phyloP scores from a whole-genome alignment of 768 basidiomycete genomes.

The Auriscalpium orientale region DNA sequence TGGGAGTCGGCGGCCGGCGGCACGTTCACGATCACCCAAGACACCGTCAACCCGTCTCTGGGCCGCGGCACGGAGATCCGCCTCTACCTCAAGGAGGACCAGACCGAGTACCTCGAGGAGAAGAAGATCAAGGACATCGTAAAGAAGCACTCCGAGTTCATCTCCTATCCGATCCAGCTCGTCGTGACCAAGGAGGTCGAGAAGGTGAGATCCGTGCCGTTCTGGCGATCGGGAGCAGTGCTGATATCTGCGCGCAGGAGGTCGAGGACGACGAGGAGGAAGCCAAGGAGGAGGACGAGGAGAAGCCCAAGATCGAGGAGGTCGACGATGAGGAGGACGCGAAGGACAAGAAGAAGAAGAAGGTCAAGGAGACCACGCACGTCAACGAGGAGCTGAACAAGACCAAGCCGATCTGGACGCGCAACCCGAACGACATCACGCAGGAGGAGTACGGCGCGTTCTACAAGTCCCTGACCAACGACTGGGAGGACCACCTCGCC shows the following conservation, averaged over 20 bases:
- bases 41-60: constrained; percentile 82
- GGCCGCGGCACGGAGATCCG: constrained; percentile 92
- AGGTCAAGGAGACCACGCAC: constrained; percentile 79
- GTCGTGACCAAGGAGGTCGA: constrained; percentile 99
- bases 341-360: constrained; percentile 86
- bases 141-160: constrained; percentile 99
- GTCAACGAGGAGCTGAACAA: constrained; percentile 99
- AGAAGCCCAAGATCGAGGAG: constrained; percentile 66
- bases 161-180: constrained; percentile 98
- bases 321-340: constrained; percentile 69
- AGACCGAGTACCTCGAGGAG: constrained; percentile 98
- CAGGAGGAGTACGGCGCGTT: constrained; percentile 90
- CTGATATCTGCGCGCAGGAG: constrained; percentile 43
- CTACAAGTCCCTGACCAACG: constrained; percentile 99
- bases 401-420: constrained; percentile 99
- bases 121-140: constrained; percentile 99
- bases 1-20: constrained; percentile 99
- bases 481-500: constrained; percentile 99
- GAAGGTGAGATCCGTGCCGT: constrained; percentile 59
- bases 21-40: constrained; percentile 96
- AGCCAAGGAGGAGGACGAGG: constrained; percentile 66
- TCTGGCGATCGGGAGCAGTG: neutral
- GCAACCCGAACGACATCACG: constrained; percentile 92
- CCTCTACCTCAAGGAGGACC: constrained; percentile 95
- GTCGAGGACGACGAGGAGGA: constrained; percentile 79